These are phyloP conservation scores for Aspergillus niger DNA, from an alignment of 2,329 filamentous ascomycete species.

Conservation along the genomic window DNA sequence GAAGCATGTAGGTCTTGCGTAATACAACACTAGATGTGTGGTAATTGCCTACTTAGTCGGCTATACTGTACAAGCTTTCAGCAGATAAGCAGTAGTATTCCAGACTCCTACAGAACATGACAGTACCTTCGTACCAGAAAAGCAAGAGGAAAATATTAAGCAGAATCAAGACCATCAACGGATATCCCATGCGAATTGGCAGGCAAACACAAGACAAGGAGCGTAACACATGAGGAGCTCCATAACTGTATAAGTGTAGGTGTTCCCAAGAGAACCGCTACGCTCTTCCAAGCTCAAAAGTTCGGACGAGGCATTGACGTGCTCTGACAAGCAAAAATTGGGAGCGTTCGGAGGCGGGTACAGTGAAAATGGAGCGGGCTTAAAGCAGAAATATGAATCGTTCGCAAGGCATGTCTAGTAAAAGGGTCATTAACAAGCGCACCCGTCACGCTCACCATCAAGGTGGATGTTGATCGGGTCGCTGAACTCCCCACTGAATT, in stretches of 20 bases:
- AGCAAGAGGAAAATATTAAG: constrained; percentile 16
- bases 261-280: constrained; percentile 8
- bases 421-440: constrained; percentile 70
- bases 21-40: neutral
- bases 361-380: constrained; percentile 13
- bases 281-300: constrained; percentile 14
- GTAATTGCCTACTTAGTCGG: neutral
- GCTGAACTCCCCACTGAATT: constrained; percentile 95
- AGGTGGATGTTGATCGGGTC: constrained; percentile 98
- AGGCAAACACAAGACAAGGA: constrained; percentile 14
- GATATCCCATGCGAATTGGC: constrained; percentile 21
- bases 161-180: constrained; percentile 16
- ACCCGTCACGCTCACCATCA: constrained; percentile 89
- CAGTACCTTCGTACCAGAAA: constrained; percentile 13
- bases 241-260: constrained; percentile 20
- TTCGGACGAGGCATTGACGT: neutral
- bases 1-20: too few relatives aligned
- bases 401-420: constrained; percentile 30
- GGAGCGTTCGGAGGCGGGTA: constrained; percentile 5
- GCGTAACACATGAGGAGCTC: constrained; percentile 19
- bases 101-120: constrained; percentile 29
- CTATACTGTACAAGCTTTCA: neutral
- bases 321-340: neutral
- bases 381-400: constrained; percentile 22
- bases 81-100: constrained; percentile 19